Evolutionary conservation across 2,329 filamentous ascomycete species (phyloP), one percentile per base, ranked within the genome.

Genomic region (Cladosporium austrohemisphaericum): DNA sequence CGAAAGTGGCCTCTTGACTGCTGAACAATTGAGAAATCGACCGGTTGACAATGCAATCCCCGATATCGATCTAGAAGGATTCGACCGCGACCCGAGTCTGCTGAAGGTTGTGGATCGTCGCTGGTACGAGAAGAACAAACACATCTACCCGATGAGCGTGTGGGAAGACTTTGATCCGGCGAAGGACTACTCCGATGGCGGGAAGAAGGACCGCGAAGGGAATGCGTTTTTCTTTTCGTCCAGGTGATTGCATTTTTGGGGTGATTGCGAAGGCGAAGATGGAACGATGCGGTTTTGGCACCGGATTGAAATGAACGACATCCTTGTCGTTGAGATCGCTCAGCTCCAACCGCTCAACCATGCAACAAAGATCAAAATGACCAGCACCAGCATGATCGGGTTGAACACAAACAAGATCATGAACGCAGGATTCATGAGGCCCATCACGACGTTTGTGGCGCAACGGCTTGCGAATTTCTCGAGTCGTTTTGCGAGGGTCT

Each of bases 71-170:
- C 71, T 77, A 10, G 92, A 96, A 71, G 92, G 92, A 11, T 83
- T 77, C 20, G 69, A 76, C 32, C 86, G 93, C 54, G 91, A 97
- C 59, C 83, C 91, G 1, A 79, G 79, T 3, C 71, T 86, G 54
- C 97, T 92, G 3, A 97, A 96, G 66, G 91, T 98, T 3, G 92
- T 98, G 3, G 92, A 98, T 71, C 80, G 93, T 52, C 77, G 93
- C 52, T 98, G 93, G 93, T 98, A 96, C 67, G 90, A 96, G 73
- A 81, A 84, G 63, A 96, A 97, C 67, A 98, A 97, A 71, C 93
- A 98, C 68, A 97, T 98, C 51, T 98, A 92, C 66, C 93, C 93
- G 0, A 92, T 92, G 16, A 97, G 88, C 65, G 80, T 92, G 38
- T 98, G 93, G 93, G 88, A 91, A 60, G 87, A 95, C 55, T 98